These are phyloP conservation scores for Mortierella sp. DNA, from an alignment of 371 early-diverging fungal species.

Conservation along the genomic window DNA sequence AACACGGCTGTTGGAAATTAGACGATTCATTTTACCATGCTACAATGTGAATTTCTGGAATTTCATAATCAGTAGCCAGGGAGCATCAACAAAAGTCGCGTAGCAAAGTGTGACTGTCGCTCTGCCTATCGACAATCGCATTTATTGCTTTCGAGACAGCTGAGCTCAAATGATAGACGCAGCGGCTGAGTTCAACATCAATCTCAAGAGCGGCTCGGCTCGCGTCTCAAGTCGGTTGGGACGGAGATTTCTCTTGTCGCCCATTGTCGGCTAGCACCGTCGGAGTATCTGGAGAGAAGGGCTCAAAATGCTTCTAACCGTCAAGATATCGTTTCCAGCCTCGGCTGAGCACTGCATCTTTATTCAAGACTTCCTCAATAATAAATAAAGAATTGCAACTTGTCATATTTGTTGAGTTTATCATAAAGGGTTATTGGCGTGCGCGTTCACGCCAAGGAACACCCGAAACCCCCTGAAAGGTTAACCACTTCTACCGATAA, in stretches of 20 bases:
- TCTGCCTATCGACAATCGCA: no score
- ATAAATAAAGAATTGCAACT: not conserved
- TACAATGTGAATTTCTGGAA: not conserved
- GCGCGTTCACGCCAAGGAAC: not conserved
- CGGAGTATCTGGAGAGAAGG: not conserved
- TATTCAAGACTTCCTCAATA: not conserved
- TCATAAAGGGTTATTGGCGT: not conserved
- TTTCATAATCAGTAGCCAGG: no score
- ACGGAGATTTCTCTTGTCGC: not conserved
- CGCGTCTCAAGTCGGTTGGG: not conserved
- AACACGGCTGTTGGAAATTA: constrained; percentile 7
- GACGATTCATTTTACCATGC: not conserved
- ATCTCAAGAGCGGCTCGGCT: constrained; percentile 1
- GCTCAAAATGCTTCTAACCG: not conserved
- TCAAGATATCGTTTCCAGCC: not conserved
- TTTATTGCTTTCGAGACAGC: not conserved
- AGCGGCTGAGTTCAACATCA: no score
- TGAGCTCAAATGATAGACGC: no score
- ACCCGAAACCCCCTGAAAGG: not conserved
- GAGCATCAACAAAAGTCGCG: no score
- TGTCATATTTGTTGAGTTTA: not conserved
- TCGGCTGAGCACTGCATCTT: not conserved
- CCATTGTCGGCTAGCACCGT: no score
- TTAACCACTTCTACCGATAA: no score
- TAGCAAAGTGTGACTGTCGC: no score